These are phyloP conservation scores for Aleurites moluccanus DNA, from an alignment of 441 rosid genomes.

Conservation along the genomic window DNA sequence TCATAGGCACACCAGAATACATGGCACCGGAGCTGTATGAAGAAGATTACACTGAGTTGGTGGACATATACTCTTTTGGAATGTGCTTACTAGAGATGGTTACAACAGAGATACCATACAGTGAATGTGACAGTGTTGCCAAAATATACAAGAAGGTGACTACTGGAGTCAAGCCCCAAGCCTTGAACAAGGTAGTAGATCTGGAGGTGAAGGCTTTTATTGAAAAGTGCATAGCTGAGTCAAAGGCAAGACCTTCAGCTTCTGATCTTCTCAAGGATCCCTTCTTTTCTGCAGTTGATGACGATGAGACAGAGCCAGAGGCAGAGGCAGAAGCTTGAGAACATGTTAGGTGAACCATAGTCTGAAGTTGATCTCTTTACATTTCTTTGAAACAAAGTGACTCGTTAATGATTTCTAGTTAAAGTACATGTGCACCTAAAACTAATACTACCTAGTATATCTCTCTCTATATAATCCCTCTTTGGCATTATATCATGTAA, in stretches of 20 bases:
- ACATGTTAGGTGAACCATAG: constrained; percentile 17
- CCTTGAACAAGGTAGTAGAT: constrained; percentile 44
- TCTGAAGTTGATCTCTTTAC: constrained; percentile 1
- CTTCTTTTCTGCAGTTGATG: constrained; percentile 54
- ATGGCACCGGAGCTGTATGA: constrained; percentile 94
- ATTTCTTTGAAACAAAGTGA: constrained; percentile 6
- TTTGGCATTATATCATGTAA: constrained; percentile 11
- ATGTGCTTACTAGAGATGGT: constrained; percentile 85
- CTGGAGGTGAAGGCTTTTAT: constrained; percentile 61
- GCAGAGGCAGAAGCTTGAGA: neutral
- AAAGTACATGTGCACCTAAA: neutral
- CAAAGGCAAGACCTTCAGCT: constrained; percentile 64
- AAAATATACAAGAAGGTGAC: constrained; percentile 82
- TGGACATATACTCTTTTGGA: constrained; percentile 82
- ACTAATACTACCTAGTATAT: neutral
- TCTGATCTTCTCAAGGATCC: constrained; percentile 62
- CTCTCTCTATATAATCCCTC: neutral
- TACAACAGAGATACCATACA: constrained; percentile 73
- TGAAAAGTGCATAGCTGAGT: constrained; percentile 60
- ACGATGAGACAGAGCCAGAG: constrained; percentile 30
- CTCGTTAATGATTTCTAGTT: too few species aligned
- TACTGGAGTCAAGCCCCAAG: constrained; percentile 52
- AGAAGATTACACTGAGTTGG: constrained; percentile 77
- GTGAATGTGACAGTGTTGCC: constrained; percentile 69
- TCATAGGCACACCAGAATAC: constrained; percentile 77